Evolutionary conservation across 2,329 filamentous ascomycete species (phyloP).

Genomic region (Pezicula radicicola): DNA sequence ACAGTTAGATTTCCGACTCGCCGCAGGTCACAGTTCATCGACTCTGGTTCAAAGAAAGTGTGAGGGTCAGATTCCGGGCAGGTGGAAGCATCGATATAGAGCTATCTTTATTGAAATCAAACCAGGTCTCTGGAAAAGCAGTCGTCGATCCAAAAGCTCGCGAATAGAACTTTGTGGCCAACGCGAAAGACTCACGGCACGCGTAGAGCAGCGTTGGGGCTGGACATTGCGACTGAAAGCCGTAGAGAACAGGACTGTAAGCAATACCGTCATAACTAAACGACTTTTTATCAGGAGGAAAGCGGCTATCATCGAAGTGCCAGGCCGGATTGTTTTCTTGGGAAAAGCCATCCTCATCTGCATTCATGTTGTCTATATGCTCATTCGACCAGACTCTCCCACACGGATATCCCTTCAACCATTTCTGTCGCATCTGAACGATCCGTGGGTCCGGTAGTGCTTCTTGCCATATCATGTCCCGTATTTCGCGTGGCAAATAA

Average conservation of each 20-base stretch:
- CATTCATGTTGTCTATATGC: neutral
- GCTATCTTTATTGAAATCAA: constrained; percentile 1
- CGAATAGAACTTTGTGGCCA: constrained; percentile 1
- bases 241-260: neutral
- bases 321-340: neutral
- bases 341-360: neutral
- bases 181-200: neutral
- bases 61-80: too few species aligned
- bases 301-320: neutral
- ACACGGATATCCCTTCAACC: neutral
- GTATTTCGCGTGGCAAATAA: constrained; percentile 5
- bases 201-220: constrained; percentile 1
- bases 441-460: constrained; percentile 1
- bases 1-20: too few species aligned
- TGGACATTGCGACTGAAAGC: neutral
- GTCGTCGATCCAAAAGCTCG: neutral
- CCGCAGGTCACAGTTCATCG: too few species aligned
- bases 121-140: constrained; percentile 5
- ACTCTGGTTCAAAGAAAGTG: too few species aligned
- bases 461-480: constrained; percentile 1
- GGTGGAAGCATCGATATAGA: neutral
- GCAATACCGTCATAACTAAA: too few species aligned
- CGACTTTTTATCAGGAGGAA: too few species aligned
- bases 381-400: neutral
- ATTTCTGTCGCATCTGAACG: neutral